Evolutionary conservation across 768 basidiomycete species (phyloP).

Genomic region (Chalciporus piperatus): DNA sequence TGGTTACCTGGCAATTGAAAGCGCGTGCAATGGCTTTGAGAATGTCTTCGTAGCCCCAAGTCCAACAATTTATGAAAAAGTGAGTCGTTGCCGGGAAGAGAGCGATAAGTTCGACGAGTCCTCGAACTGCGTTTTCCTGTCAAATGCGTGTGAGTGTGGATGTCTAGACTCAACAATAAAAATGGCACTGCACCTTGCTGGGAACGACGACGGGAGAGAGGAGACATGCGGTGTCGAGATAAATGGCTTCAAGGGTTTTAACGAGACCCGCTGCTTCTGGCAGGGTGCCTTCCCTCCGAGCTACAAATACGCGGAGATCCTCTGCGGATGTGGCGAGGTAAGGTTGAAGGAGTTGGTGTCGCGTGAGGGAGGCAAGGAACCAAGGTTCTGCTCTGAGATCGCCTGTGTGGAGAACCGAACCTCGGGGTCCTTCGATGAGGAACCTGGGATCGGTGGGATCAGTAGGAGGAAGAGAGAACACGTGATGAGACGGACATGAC

Average conservation of each 20-base stretch:
- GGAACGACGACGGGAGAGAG: conserved; percentile 50
- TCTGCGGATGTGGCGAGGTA: conserved; percentile 49
- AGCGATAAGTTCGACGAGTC: conserved; percentile 67
- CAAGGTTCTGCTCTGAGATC: conserved; percentile 88
- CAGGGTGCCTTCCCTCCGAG: conserved; percentile 22
- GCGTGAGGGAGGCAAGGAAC: conserved; percentile 64
- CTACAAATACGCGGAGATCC: conserved; percentile 24
- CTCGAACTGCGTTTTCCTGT: conserved; percentile 64
- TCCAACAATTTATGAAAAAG: conserved; percentile 94
- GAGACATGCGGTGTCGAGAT: conserved; percentile 78
- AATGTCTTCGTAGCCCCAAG: conserved; percentile 94
- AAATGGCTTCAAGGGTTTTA: conserved; percentile 70
- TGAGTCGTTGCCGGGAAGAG: conserved; percentile 60
- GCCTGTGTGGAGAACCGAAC: conserved; percentile 86
- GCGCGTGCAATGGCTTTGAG: conserved; percentile 68
- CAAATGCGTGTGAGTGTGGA: background rate
- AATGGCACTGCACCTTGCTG: conserved; percentile 49
- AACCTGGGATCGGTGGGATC: conserved; percentile 63
- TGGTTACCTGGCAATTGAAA: conserved; percentile 59
- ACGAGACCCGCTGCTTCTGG: conserved; percentile 26
- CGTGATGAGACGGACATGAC: conserved; percentile 62
- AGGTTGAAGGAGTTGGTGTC: conserved; percentile 69
- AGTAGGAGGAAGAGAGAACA: background rate
- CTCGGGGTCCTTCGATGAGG: conserved; percentile 66
- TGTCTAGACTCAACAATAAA: background rate